Percentiles rank a stretch among this genome's conserved stretches.
Conservation (phyloP, 306 rosid species). For the Spatholobus suberectus region DNA sequence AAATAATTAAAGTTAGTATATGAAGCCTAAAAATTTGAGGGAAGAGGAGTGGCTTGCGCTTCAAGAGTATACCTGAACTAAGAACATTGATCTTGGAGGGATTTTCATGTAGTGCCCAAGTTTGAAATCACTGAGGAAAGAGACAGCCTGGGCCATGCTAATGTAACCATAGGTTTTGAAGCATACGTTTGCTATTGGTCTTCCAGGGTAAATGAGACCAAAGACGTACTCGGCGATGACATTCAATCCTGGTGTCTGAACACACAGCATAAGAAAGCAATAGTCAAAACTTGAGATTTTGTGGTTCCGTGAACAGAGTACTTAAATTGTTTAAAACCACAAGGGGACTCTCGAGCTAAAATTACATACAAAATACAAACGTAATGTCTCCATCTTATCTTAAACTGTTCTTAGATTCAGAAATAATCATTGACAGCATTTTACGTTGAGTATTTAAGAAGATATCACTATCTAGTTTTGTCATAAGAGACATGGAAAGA, state of each 20-base stretch:
- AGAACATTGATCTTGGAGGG: no score
- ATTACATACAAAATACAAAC: neutral
- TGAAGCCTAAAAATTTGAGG: conserved; percentile 1
- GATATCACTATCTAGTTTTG: neutral
- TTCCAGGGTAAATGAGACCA: no score
- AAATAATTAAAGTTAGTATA: neutral
- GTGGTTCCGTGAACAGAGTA: neutral
- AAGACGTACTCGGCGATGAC: no score
- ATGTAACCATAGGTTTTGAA: no score
- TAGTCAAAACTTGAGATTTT: neutral
- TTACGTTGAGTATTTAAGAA: neutral
- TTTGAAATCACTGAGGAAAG: no score
- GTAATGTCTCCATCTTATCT: neutral
- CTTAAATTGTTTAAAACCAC: neutral
- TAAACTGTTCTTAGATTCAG: neutral
- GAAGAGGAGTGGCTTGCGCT: neutral
- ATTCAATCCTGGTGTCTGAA: no score
- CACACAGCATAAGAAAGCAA: conserved; percentile 4
- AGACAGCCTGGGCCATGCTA: no score
- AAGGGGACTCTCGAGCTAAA: neutral
- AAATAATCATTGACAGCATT: neutral
- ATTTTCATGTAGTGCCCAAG: no score
- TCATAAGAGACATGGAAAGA: neutral
- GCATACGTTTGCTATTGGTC: no score
- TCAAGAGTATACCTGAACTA: no score